phyloP scores from a whole-genome alignment of 441 rosid species.

The Bruguiera hainesii region DNA sequence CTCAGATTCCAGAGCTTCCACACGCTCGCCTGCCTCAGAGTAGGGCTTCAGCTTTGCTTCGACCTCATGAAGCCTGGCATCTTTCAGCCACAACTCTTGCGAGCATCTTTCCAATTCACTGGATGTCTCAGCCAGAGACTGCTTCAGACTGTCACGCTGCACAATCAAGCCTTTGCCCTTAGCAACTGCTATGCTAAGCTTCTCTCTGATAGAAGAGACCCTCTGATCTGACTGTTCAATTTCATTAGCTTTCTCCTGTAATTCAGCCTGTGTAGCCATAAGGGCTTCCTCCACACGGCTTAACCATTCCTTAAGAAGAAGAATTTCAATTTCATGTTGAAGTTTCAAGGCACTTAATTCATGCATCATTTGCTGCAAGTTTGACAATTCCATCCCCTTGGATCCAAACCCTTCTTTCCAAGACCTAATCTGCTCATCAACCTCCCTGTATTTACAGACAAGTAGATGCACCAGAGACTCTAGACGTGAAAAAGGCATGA shows the following conservation, averaged over 20 bases:
- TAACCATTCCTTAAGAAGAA: conserved; percentile 51
- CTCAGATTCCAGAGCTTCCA: conserved; percentile 97
- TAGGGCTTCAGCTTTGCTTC: conserved; percentile 76
- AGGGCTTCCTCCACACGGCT: conserved; percentile 61
- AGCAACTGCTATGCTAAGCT: conserved; percentile 96
- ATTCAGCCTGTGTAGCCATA: conserved; percentile 43
- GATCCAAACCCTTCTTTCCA: conserved; percentile 46
- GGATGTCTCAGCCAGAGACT: conserved; percentile 70
- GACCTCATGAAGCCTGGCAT: conserved; percentile 64
- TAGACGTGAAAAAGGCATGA: conserved; percentile 41
- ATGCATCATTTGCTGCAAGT: conserved; percentile 48
- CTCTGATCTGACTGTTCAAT: conserved; percentile 92
- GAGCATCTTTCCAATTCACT: conserved; percentile 78
- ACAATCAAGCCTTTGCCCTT: conserved; percentile 96
- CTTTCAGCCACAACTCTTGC: conserved; percentile 81
- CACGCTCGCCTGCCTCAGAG: conserved; percentile 95
- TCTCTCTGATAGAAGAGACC: conserved; percentile 82
- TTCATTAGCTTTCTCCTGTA: conserved; percentile 63
- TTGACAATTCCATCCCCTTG: conserved; percentile 49
- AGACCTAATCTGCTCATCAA: conserved; percentile 34
- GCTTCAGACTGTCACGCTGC: conserved; percentile 88
- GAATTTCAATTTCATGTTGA: conserved; percentile 65
- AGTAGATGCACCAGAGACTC: conserved; percentile 68
- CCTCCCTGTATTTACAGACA: conserved; percentile 35
- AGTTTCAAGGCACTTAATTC: conserved; percentile 45